Base-by-base conservation (phyloP, 106 monocot species). In the Amphibolis antarctica region DNA sequence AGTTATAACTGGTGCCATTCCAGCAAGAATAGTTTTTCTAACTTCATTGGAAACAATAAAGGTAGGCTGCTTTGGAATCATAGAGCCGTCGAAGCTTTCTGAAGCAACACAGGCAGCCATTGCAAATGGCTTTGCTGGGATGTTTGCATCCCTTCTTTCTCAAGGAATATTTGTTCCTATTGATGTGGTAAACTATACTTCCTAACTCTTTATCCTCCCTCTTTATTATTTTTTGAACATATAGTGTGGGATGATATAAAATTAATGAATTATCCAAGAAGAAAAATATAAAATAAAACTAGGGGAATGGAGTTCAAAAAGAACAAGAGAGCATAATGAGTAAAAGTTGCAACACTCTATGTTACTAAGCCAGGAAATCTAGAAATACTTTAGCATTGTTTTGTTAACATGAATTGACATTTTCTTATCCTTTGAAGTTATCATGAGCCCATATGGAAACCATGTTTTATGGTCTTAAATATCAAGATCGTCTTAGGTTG, bases 151-250 rank as follows among this genome's bases (percentile, higher is more conserved):
- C 73, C 27, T 91, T 44, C 78, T 71, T 27, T 82, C 98, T 62
- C 98, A 99, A 64, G 72, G 91, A 55, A 71, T 99, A 0, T 91
- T 91, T 81, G 85, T 99, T 59, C 98, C 98, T 31, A 83, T 99
- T 52, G 98, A 99, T 73, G 98, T 99, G 98, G 98, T 98, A 87
- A 65, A 65, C 11, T 15, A 62, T 49, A 49, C 0, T 49, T 2
- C 15, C 13, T 49, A 3, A 17, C 36, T 36, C 36, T 36, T 36
- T 36, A 4, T 7, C 7, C 36, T 36, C 36, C 36, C 36, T 4
- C 36, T 36, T 36, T 36, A 36, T 36, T 7, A 36, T 36, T 36
- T 36, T 36, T n/a, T n/a, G n/a, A n/a, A 7, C 2, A 36, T 36
- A 36, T 4, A 7, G 7, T 2, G 36, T 36, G 36, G 36, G 36